These are phyloP conservation scores for Cryptococcus amylolentus DNA, from an alignment of 1,284 basidiomycete genomes.

Conservation along the genomic window DNA sequence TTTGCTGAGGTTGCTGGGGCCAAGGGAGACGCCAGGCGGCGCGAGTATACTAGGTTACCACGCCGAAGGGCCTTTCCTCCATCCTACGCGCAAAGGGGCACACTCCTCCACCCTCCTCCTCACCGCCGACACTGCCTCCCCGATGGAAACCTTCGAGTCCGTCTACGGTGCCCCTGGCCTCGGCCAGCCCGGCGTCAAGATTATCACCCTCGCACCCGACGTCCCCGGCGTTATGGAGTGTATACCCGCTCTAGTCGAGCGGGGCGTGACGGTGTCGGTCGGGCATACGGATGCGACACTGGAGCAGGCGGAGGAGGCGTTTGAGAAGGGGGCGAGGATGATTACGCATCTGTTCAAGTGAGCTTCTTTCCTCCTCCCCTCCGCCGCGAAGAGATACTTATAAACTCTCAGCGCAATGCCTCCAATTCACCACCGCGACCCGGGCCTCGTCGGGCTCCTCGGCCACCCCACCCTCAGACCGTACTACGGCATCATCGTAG, in stretches of 20 bases:
- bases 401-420: conserved; percentile 28
- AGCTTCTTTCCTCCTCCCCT: conserved; percentile 10
- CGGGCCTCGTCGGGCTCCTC: conserved; percentile 73
- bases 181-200: conserved; percentile 61
- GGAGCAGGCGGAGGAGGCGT: conserved; percentile 33
- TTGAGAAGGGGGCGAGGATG: conserved; percentile 59
- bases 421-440: conserved; percentile 44
- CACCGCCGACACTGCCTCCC: conserved; percentile 49
- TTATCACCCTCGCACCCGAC: conserved; percentile 84
- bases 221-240: conserved; percentile 72
- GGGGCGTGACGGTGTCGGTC: conserved; percentile 74
- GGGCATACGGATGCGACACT: conserved; percentile 67
- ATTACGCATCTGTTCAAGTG: conserved; percentile 91
- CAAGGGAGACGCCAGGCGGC: conserved; percentile 19
- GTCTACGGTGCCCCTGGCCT: conserved; percentile 62
- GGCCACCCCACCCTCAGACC: conserved; percentile 75
- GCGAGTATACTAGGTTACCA: conserved; percentile 81
- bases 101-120: conserved; percentile 69
- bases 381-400: neutral
- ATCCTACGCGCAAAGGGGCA: conserved; percentile 66
- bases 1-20: conserved; percentile 52
- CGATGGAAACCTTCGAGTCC: conserved; percentile 58
- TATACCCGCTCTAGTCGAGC: conserved; percentile 59
- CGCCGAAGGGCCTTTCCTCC: conserved; percentile 81
- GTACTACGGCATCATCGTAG: conserved; percentile 83